Percentiles rank a stretch among this genome's conserved stretches.
phyloP scores from a whole-genome alignment of 768 basidiomycete species.

The Obba rivulosa region DNA sequence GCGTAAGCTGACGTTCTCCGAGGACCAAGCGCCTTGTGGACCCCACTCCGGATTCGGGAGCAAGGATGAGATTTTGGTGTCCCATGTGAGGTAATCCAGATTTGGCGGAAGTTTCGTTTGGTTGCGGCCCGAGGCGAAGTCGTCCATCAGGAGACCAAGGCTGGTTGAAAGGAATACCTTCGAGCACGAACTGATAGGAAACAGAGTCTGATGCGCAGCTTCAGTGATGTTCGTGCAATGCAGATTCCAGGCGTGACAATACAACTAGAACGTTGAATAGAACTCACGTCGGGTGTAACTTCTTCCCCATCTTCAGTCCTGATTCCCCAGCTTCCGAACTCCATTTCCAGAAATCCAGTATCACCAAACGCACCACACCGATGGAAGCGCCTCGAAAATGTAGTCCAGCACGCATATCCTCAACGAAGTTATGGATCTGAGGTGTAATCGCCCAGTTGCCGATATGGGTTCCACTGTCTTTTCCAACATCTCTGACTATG shows the following conservation, averaged over 20 bases:
- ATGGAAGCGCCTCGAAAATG: constrained; percentile 11
- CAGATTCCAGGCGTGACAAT: no score
- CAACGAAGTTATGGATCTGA: constrained; percentile 5
- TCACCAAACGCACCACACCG: constrained; percentile 8
- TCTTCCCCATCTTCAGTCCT: constrained; percentile 11
- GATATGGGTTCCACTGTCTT: no score
- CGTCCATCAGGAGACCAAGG: constrained; percentile 28
- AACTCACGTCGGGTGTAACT: constrained; percentile 15
- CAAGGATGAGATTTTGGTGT: constrained; percentile 27
- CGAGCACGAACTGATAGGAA: constrained; percentile 26
- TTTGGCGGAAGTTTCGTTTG: constrained; percentile 17
- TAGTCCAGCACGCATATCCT: constrained; percentile 2
- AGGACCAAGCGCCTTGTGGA: constrained; percentile 37
- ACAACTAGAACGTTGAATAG: no score
- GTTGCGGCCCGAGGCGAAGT: constrained; percentile 25
- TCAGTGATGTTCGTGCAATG: no score
- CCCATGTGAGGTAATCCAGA: constrained; percentile 19
- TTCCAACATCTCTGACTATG: no score
- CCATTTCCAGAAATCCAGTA: background rate
- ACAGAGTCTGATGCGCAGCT: constrained; percentile 29
- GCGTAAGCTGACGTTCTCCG: constrained; percentile 27
- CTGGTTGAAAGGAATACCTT: constrained; percentile 25
- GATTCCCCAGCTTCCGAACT: constrained; percentile 11
- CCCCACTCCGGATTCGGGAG: constrained; percentile 42
- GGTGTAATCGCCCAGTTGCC: constrained; percentile 3